A percentile compares a stretch with the other conserved stretches of the same genome.
phyloP scores from a whole-genome alignment of 768 basidiomycete genomes.

The Trametes maxima region DNA sequence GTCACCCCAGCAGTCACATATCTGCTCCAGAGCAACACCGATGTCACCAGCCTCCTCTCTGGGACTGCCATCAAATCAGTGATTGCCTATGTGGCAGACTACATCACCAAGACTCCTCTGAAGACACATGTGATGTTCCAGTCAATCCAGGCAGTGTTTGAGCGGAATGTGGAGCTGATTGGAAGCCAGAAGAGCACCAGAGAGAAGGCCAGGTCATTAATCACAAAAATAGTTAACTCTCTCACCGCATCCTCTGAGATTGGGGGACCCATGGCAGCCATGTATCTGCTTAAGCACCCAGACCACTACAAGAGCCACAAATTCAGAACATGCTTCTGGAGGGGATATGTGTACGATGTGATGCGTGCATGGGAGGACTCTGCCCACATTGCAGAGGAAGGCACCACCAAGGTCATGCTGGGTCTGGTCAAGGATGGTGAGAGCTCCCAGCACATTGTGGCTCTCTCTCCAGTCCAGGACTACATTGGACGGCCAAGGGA shows the following conservation, averaged over 20 bases:
- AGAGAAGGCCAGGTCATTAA: background rate
- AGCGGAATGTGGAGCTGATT: background rate
- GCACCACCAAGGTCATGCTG: conserved; percentile 2
- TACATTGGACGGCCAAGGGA: conserved; percentile 11
- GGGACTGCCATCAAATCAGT: conserved; percentile 5
- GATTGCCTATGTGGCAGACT: background rate
- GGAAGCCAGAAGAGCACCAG: background rate
- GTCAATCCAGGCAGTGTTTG: conserved; percentile 1
- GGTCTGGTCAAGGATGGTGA: background rate
- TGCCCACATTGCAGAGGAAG: background rate
- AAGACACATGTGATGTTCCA: conserved; percentile 5
- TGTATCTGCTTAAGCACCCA: conserved; percentile 17
- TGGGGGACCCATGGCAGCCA: conserved; percentile 21
- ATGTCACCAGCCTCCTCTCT: conserved; percentile 3
- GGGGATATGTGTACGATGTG: conserved; percentile 3
- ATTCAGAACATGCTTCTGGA: conserved; percentile 17
- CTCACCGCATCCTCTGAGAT: conserved; percentile 10
- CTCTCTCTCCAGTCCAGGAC: conserved; percentile 14
- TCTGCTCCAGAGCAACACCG: background rate
- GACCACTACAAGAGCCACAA: conserved; percentile 23
- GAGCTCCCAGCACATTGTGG: background rate
- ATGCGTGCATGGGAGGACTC: conserved; percentile 1
- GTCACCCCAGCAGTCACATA: background rate
- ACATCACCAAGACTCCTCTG: conserved; percentile 1
- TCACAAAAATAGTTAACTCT: conserved; percentile 13